Evolutionary conservation across 202 grass and related monocot species (phyloP).

Genomic region (Schoenoplectus tabernaemontani): DNA sequence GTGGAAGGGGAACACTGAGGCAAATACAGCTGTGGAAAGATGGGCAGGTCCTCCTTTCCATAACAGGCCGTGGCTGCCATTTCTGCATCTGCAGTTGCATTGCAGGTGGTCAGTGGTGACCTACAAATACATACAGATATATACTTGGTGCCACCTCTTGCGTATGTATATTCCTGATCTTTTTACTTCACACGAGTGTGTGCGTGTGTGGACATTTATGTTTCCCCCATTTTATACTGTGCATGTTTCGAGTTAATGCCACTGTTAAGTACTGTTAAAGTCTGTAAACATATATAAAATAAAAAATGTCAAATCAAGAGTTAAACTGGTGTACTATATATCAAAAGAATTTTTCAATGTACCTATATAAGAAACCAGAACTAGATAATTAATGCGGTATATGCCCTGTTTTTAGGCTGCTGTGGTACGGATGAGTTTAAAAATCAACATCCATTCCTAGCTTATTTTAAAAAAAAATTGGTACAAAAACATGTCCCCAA

Average conservation of each 20-base stretch:
- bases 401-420: background rate
- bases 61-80: constrained; percentile 12
- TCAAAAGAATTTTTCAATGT: background rate
- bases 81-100: constrained; percentile 2
- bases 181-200: background rate
- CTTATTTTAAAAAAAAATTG: too few relatives aligned
- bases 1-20: background rate
- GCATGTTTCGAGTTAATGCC: background rate
- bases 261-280: background rate
- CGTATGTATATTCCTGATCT: background rate
- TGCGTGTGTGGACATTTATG: background rate
- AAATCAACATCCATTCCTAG: too few relatives aligned
- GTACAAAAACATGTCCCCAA: too few relatives aligned
- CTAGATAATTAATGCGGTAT: background rate
- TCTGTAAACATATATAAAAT: background rate
- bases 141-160: background rate
- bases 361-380: background rate
- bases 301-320: background rate
- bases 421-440: background rate
- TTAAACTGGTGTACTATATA: too few relatives aligned
- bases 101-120: background rate
- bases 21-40: constrained; percentile 8
- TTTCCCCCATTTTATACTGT: background rate
- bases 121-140: background rate
- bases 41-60: constrained; percentile 17